These are phyloP conservation scores for Trifolium fragiferum DNA, from an alignment of 306 rosid species.

Conservation along the genomic window DNA sequence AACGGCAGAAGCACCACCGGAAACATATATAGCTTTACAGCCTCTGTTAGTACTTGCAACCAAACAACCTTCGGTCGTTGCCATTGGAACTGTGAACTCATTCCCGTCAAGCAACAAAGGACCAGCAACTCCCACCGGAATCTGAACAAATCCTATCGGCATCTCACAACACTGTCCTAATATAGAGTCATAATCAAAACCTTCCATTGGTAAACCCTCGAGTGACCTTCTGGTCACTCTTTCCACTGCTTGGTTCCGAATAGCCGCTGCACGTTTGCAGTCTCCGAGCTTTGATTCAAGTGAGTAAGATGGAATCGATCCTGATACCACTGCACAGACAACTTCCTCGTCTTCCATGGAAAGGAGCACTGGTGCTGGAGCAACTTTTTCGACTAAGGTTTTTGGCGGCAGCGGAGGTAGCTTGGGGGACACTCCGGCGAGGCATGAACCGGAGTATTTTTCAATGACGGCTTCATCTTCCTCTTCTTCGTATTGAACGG, in stretches of 20 bases:
- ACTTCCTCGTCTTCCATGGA: slow-evolving; percentile 66
- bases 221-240: slow-evolving; percentile 59
- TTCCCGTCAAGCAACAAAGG: slow-evolving; percentile 72
- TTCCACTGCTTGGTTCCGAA: slow-evolving; percentile 73
- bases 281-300: slow-evolving; percentile 75
- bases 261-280: slow-evolving; percentile 66
- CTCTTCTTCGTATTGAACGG: slow-evolving; percentile 55
- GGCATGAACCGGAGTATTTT: slow-evolving; percentile 53
- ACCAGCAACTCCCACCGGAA: slow-evolving; percentile 93
- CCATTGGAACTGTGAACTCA: slow-evolving; percentile 84
- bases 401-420: slow-evolving; percentile 36
- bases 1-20: slow-evolving; percentile 78
- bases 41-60: slow-evolving; percentile 93
- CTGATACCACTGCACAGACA: slow-evolving; percentile 59
- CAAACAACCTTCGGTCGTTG: slow-evolving; percentile 87
- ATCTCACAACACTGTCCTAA: slow-evolving; percentile 95
- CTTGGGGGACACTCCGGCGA: slow-evolving; percentile 49
- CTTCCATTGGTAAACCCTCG: slow-evolving; percentile 68
- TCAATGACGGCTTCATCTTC: slow-evolving; percentile 44
- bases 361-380: neutral
- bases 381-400: neutral
- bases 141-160: slow-evolving; percentile 84
- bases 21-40: slow-evolving; percentile 76
- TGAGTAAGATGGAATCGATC: slow-evolving; percentile 67
- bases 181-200: slow-evolving; percentile 76